These are phyloP conservation scores for Pezicula carpinea DNA, from an alignment of 2,329 filamentous ascomycete genomes.

Conservation along the genomic window DNA sequence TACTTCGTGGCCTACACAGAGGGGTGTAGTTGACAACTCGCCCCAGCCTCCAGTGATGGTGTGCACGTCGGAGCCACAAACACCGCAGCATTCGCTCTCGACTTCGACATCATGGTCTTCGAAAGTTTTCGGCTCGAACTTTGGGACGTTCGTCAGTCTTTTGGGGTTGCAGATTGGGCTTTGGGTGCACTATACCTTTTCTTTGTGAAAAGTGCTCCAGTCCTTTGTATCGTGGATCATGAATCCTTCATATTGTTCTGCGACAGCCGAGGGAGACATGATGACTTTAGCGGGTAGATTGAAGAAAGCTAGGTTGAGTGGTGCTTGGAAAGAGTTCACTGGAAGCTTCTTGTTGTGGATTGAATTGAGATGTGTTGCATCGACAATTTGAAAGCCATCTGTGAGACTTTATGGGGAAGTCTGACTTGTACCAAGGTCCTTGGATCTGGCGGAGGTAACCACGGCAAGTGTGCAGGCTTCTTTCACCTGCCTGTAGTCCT, in stretches of 20 bases:
- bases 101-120: constrained; percentile 84
- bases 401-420: no score
- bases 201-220: constrained; percentile 21
- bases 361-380: neutral
- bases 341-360: neutral
- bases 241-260: constrained; percentile 57
- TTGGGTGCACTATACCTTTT: constrained; percentile 14
- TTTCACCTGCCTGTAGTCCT: no score
- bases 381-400: no score
- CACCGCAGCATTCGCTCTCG: constrained; percentile 76
- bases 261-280: constrained; percentile 32
- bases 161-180: neutral
- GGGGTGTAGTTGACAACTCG: constrained; percentile 11
- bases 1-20: constrained; percentile 44
- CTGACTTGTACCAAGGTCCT: no score
- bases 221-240: constrained; percentile 37
- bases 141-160: neutral
- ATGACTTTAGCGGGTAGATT: neutral
- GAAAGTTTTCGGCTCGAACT: constrained; percentile 70
- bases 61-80: constrained; percentile 69
- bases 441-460: no score
- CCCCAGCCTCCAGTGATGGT: constrained; percentile 55
- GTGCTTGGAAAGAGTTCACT: neutral
- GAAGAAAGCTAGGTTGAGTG: neutral
- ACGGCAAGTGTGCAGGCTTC: no score